Evolutionary conservation across 1,284 basidiomycete species (phyloP).

Genomic region (Fomes fomentarius): DNA sequence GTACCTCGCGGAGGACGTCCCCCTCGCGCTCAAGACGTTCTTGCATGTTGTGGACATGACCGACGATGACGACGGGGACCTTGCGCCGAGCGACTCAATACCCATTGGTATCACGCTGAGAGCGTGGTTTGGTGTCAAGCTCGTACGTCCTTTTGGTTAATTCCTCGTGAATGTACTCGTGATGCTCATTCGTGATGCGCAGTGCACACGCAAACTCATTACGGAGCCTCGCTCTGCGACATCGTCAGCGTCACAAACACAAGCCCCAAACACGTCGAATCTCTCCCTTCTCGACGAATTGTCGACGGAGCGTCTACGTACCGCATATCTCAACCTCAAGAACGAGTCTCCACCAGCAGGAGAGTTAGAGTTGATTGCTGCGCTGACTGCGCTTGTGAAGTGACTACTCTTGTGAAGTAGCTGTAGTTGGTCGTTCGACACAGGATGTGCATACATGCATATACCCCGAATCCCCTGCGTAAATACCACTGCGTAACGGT

Average conservation of each 20-base stretch:
- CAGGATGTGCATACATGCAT: too few species aligned
- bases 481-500: too few species aligned
- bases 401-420: background rate
- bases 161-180: too few species aligned
- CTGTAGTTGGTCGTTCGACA: too few species aligned
- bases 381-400: conserved; percentile 30
- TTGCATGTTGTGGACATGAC: conserved; percentile 85
- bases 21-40: conserved; percentile 83
- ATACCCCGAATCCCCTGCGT: background rate
- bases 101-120: conserved; percentile 64
- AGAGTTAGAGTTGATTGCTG: conserved; percentile 29
- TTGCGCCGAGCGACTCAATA: conserved; percentile 45
- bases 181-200: too few species aligned
- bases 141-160: conserved; percentile 59
- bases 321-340: conserved; percentile 47
- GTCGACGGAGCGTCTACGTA: conserved; percentile 70
- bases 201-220: conserved; percentile 64
- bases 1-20: conserved; percentile 76
- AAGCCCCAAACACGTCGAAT: conserved; percentile 53
- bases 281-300: conserved; percentile 62
- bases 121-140: conserved; percentile 87
- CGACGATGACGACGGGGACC: conserved; percentile 54
- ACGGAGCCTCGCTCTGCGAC: conserved; percentile 38
- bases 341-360: conserved; percentile 31
- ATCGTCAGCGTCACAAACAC: conserved; percentile 58